Evolutionary conservation across 371 early-diverging fungal genomes (phyloP).

Genomic region (Dinochytrium kinnereticum): DNA sequence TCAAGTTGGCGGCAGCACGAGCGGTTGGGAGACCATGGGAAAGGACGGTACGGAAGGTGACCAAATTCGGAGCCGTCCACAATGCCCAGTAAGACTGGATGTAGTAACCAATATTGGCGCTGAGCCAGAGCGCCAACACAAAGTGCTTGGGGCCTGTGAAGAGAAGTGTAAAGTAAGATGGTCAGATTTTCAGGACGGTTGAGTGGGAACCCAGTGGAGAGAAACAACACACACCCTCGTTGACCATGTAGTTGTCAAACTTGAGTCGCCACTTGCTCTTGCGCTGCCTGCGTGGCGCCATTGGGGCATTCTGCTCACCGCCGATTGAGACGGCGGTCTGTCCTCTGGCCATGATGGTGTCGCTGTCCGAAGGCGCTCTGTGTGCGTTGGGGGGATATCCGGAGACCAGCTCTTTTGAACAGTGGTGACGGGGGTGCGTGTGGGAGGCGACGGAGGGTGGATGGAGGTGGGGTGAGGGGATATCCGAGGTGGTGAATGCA

Average conservation of each 20-base stretch:
- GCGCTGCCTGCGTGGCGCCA: conserved; percentile 3
- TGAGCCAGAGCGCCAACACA: conserved; percentile 44
- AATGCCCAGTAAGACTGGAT: conserved; percentile 42
- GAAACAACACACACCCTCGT: conserved; percentile 37
- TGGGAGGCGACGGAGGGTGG: too few species aligned
- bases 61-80: conserved; percentile 40
- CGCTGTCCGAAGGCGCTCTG: too few species aligned
- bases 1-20: conserved; percentile 65
- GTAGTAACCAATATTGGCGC: conserved; percentile 51
- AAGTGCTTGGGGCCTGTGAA: conserved; percentile 48
- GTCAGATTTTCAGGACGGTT: too few species aligned
- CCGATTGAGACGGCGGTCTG: too few species aligned
- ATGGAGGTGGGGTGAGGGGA: too few species aligned
- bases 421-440: too few species aligned
- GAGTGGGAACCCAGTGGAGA: neutral
- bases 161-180: neutral
- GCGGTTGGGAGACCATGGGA: conserved; percentile 54
- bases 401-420: too few species aligned
- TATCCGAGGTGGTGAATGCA: too few species aligned
- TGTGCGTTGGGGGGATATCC: too few species aligned
- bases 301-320: too few species aligned
- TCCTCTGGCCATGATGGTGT: too few species aligned
- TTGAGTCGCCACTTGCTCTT: conserved; percentile 29
- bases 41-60: conserved; percentile 47
- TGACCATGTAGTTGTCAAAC: conserved; percentile 45